These are phyloP conservation scores for Boechera divaricarpa DNA, from an alignment of 345 rosid genomes.

Conservation along the genomic window DNA sequence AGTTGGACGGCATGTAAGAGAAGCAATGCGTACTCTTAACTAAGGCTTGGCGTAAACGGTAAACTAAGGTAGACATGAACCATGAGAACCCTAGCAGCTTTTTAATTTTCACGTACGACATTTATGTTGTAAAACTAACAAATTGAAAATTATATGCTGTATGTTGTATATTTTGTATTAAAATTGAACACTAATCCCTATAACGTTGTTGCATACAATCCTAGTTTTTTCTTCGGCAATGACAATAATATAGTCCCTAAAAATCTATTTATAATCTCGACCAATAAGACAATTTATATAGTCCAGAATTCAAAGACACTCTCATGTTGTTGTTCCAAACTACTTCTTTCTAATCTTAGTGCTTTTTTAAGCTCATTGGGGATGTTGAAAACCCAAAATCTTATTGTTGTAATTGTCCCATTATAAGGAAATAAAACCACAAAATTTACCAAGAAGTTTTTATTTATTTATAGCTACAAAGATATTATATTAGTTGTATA, in stretches of 20 bases:
- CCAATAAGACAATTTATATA: neutral
- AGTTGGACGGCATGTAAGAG: slow-evolving; percentile 9
- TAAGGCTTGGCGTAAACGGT: slow-evolving; percentile 23
- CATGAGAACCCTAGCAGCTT: slow-evolving; percentile 11
- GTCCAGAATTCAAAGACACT: too few species aligned
- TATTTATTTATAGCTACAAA: neutral
- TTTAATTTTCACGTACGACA: neutral
- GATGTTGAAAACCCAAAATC: too few species aligned
- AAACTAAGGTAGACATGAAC: slow-evolving; percentile 3
- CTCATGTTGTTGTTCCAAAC: too few species aligned
- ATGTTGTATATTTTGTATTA: too few species aligned
- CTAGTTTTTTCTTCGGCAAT: neutral
- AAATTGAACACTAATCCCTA: too few species aligned
- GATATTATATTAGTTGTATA: too few species aligned
- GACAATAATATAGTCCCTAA: neutral
- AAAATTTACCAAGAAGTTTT: too few species aligned
- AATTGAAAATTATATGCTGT: neutral
- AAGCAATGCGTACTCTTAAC: slow-evolving; percentile 21
- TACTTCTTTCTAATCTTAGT: too few species aligned
- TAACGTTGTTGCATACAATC: slow-evolving; percentile 1
- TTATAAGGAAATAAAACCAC: too few species aligned
- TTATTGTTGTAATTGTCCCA: too few species aligned
- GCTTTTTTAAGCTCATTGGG: too few species aligned
- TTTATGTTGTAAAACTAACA: neutral
- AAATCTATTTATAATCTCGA: neutral